Base-by-base conservation (phyloP, 345 rosid species). In the Aurinia saxatilis region DNA sequence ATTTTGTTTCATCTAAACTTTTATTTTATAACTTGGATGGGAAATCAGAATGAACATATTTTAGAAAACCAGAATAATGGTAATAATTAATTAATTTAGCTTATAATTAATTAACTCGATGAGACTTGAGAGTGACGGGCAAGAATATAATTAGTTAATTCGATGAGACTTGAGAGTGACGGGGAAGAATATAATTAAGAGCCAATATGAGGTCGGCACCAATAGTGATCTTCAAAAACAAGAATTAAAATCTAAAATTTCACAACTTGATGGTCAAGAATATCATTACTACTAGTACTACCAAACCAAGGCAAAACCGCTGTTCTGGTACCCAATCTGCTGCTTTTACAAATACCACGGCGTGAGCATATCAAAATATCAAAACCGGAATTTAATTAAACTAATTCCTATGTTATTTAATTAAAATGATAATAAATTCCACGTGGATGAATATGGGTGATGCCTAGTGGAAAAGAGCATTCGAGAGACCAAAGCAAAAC, bases 231-330 rank as follows among this genome's bases (percentile, higher is more conserved):
- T 23, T 37, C 31, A 52, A 3, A 34, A 23, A 50, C 8, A 30
- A 12, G 15, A 2, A 13, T 7, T 8, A 2, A 14, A 15, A 8
- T 17, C 1, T 6, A n/a, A 41, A 47, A 10, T 10, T 2, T 67
- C 11, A 21, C 71, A 49, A 57, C 58, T 58, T 67, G 65, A 49
- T 41, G 45, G 3, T 11, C 58, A 57, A 67, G 72, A 67, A 45
- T 39, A 37, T 14, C 15, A 66, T 37, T 4, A 27, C 31, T 6
- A 50, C 10, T 33, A 6, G 46, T 4, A 27, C 31, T 6, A 50
- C 10, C 40, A 6, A 56, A 16, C 25, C 6, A 38, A 34, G 12
- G 23, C n/a, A 16, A 53, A 65, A 65, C 61, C 48, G 44, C 19
- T 42, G 23, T 16, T 21, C 13, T 38, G 47, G 54, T 44, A 6